These are phyloP conservation scores for Neurospora discreta DNA, from an alignment of 495 filamentous ascomycete genomes.

Conservation along the genomic window DNA sequence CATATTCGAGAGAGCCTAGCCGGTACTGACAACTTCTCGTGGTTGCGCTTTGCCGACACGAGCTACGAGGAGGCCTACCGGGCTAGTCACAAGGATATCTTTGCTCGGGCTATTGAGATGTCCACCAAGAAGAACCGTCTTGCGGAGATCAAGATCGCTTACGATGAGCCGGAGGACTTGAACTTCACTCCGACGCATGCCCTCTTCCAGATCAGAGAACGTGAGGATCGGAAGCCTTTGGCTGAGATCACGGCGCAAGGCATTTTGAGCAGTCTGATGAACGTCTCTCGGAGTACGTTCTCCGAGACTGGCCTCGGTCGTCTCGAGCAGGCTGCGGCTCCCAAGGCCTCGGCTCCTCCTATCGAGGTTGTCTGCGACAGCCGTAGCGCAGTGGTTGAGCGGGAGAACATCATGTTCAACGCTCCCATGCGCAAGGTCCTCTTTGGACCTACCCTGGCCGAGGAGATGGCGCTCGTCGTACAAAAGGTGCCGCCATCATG, in stretches of 20 bases:
- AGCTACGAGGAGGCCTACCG: constrained; percentile 60
- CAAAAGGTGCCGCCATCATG: constrained; percentile 51
- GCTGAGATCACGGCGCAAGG: constrained; percentile 64
- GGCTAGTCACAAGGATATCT: constrained; percentile 45
- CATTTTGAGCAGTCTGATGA: constrained; percentile 63
- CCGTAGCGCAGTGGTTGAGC: constrained; percentile 53
- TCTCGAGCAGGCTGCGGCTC: constrained; percentile 70
- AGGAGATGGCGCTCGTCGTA: constrained; percentile 64
- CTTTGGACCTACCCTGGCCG: constrained; percentile 50
- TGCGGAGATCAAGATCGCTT: constrained; percentile 29
- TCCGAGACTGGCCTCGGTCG: constrained; percentile 55
- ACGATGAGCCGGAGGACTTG: constrained; percentile 40
- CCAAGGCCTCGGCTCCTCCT: constrained; percentile 74
- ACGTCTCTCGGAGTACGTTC: constrained; percentile 58
- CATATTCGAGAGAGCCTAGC: constrained; percentile 52
- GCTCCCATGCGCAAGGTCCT: constrained; percentile 59
- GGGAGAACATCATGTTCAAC: constrained; percentile 71
- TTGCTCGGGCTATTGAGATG: constrained; percentile 50
- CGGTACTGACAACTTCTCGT: constrained; percentile 64
- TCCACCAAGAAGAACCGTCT: constrained; percentile 41
- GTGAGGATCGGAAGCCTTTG: constrained; percentile 54
- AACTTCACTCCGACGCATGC: constrained; percentile 58
- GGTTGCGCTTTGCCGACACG: constrained; percentile 75
- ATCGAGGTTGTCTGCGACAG: constrained; percentile 68
- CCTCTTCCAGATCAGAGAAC: constrained; percentile 66